These are phyloP conservation scores for Spizellomyces punctatus DNA, from an alignment of 192 early-diverging fungal species.

Conservation along the genomic window DNA sequence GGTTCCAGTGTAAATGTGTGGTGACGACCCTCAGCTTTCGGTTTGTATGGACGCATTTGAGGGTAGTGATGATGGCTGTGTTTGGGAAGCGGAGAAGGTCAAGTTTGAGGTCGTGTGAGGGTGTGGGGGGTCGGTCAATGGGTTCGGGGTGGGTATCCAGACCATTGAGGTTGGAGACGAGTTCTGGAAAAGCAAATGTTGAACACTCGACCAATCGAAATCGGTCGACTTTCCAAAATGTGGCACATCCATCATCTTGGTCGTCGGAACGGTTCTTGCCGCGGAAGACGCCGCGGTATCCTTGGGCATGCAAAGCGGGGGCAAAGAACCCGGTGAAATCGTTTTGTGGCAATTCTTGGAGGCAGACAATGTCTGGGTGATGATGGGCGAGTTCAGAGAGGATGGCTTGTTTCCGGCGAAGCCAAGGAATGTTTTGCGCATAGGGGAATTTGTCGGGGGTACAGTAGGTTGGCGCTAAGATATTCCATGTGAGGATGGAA, in stretches of 20 bases:
- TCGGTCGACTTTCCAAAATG: conserved; percentile 40
- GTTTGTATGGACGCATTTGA: conserved; percentile 29
- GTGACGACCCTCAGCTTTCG: conserved; percentile 46
- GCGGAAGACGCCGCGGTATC: conserved; percentile 53
- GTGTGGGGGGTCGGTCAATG: background rate
- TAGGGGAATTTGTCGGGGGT: conserved; percentile 37
- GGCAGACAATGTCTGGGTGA: conserved; percentile 47
- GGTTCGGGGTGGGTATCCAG: background rate
- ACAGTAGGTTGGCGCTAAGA: conserved; percentile 48
- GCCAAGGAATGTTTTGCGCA: conserved; percentile 36
- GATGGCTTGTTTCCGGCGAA: conserved; percentile 35
- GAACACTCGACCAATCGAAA: conserved; percentile 38
- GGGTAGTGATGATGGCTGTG: conserved; percentile 39
- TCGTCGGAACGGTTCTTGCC: conserved; percentile 41
- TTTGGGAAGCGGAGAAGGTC: conserved; percentile 44
- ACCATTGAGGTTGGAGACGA: conserved; percentile 13
- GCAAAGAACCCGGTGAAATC: conserved; percentile 50
- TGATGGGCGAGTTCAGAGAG: conserved; percentile 48
- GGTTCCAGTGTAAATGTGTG: conserved; percentile 58
- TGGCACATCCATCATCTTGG: conserved; percentile 52
- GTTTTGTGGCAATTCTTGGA: conserved; percentile 47
- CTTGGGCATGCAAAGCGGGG: conserved; percentile 42
- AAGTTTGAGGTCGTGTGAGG: conserved; percentile 26
- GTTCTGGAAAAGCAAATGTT: conserved; percentile 46
- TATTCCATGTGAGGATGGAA: conserved; percentile 52